Percentiles rank a stretch among this genome's conserved stretches.
Evolutionary conservation across 768 basidiomycete species (phyloP).

Genomic region (Tricholoma bakamatsutake): DNA sequence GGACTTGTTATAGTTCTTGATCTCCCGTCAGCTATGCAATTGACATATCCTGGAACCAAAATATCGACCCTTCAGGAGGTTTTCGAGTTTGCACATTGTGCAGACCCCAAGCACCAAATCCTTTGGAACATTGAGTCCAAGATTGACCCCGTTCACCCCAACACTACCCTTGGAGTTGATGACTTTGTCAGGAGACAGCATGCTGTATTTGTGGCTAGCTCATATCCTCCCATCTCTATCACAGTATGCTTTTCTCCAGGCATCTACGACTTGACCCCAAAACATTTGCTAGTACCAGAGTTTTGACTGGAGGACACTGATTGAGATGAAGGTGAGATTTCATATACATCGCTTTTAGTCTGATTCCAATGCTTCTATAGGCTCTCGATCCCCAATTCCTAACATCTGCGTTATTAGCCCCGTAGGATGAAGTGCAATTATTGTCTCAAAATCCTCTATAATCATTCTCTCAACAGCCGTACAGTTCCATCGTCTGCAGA

Average conservation of each 20-base stretch:
- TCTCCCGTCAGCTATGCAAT: conserved; percentile 32
- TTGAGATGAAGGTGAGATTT: conserved; percentile 59
- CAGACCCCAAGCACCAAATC: conserved; percentile 55
- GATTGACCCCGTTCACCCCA: conserved; percentile 49
- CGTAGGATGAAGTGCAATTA: background rate
- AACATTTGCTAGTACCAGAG: conserved; percentile 56
- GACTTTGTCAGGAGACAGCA: conserved; percentile 62
- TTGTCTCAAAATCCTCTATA: background rate
- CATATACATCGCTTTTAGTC: background rate
- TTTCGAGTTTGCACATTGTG: conserved; percentile 72
- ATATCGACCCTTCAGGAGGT: conserved; percentile 71
- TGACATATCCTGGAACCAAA: conserved; percentile 60
- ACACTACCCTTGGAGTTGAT: conserved; percentile 45
- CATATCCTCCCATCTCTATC: conserved; percentile 53
- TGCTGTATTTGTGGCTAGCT: conserved; percentile 48
- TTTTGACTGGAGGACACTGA: conserved; percentile 75
- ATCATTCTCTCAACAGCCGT: conserved; percentile 22
- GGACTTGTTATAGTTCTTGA: background rate
- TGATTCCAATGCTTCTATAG: conserved; percentile 22
- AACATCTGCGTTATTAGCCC: conserved; percentile 60
- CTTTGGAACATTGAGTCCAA: conserved; percentile 80
- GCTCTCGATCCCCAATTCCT: conserved; percentile 48
- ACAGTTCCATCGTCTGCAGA: conserved; percentile 36
- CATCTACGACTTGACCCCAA: background rate
- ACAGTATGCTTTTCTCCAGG: conserved; percentile 38